Percentiles rank a stretch among this genome's conserved stretches.
These are phyloP conservation scores for Thalassiosira livingstoniorum DNA, from an alignment of 352 stramenopile genomes.

Conservation along the genomic window DNA sequence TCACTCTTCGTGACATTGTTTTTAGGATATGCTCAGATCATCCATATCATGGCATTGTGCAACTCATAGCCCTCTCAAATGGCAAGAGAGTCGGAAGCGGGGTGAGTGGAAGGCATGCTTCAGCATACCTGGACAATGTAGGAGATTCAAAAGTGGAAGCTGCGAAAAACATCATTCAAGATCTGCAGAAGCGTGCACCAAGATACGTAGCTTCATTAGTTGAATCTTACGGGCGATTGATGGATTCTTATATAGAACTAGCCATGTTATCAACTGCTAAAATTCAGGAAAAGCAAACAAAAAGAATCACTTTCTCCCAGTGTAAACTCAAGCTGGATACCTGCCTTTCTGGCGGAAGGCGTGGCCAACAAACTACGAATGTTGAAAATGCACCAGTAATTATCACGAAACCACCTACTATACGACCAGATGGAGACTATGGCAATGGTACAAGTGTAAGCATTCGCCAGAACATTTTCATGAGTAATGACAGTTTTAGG, in stretches of 20 bases:
- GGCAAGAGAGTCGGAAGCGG: constrained; percentile 89
- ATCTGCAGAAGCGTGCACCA: constrained; percentile 60
- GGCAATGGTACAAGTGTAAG: constrained; percentile 69
- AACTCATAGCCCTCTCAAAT: constrained; percentile 95
- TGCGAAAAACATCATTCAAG: constrained; percentile 69
- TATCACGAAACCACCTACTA: constrained; percentile 75
- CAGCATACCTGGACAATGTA: constrained; percentile 72
- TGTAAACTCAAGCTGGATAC: constrained; percentile 63
- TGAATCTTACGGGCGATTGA: constrained; percentile 71
- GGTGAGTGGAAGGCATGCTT: constrained; percentile 61
- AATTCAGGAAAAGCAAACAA: constrained; percentile 61
- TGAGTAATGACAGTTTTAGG: too few relatives aligned
- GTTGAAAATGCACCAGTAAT: constrained; percentile 57
- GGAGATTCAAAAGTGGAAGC: constrained; percentile 67
- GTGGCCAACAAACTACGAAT: constrained; percentile 36
- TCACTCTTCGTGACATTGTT: constrained; percentile 89
- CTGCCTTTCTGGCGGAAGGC: constrained; percentile 50
- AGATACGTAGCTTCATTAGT: constrained; percentile 67
- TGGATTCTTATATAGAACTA: constrained; percentile 82
- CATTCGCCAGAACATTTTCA: too few relatives aligned
- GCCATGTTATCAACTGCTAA: constrained; percentile 70
- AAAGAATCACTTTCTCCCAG: constrained; percentile 66
- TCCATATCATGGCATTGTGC: constrained; percentile 95
- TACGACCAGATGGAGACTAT: constrained; percentile 89
- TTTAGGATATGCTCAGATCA: constrained; percentile 93